These are phyloP conservation scores for Malassezia sympodialis DNA, from an alignment of 1,284 basidiomycete genomes.

Conservation along the genomic window DNA sequence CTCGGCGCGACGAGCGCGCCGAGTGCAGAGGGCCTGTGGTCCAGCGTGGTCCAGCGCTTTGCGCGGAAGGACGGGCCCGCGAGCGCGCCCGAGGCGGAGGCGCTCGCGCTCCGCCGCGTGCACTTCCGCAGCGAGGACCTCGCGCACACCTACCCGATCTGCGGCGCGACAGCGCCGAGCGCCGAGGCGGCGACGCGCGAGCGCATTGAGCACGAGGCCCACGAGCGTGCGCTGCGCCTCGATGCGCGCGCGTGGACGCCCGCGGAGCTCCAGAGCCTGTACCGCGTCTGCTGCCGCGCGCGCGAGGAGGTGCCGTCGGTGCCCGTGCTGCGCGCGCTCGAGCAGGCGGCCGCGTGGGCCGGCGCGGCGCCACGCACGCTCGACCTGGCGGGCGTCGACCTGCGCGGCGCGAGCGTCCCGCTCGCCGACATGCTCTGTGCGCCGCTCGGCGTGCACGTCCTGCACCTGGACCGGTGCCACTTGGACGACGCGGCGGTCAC, in stretches of 20 bases:
- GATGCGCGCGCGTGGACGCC: conserved; percentile 23
- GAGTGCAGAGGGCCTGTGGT: background rate
- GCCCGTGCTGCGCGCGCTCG: conserved; percentile 1
- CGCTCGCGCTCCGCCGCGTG: conserved; percentile 25
- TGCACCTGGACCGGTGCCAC: conserved; percentile 40
- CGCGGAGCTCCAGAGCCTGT: conserved; percentile 38
- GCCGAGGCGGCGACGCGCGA: conserved; percentile 36
- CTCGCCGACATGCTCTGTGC: conserved; percentile 44
- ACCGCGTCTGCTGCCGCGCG: conserved; percentile 42
- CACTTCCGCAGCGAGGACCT: conserved; percentile 41
- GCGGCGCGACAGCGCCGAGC: conserved; percentile 29
- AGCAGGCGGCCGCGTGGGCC: conserved; percentile 7
- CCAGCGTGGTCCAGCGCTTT: background rate
- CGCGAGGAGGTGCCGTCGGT: conserved; percentile 36
- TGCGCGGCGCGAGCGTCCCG: conserved; percentile 33
- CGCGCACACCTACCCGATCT: conserved; percentile 44
- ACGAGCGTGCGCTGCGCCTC: conserved; percentile 8
- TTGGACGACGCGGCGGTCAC: conserved; percentile 58
- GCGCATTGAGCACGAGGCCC: conserved; percentile 38
- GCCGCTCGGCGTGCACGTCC: conserved; percentile 37
- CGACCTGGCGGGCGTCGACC: conserved; percentile 32
- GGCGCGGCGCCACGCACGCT: conserved; percentile 10
- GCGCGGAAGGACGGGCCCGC: background rate
- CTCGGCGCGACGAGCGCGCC: background rate
- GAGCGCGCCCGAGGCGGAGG: background rate